These are phyloP conservation scores for Talaromyces islandicus DNA, from an alignment of 2,329 filamentous ascomycete species.

Conservation along the genomic window DNA sequence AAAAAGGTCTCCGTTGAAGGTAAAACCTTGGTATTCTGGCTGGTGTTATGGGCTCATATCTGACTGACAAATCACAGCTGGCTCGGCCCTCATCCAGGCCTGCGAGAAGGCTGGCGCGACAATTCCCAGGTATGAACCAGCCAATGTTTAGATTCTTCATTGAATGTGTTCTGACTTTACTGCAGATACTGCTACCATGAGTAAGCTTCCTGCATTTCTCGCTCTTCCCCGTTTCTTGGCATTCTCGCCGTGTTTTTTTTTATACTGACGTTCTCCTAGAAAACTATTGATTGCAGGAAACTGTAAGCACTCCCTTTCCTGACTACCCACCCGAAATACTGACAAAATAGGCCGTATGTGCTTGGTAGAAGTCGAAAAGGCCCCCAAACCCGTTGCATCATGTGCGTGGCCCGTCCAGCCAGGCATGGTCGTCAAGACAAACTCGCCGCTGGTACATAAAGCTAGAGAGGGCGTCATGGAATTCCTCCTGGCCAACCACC, in stretches of 20 bases:
- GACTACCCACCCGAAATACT: conserved; percentile 2
- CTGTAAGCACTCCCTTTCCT: conserved; percentile 47
- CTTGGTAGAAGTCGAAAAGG: conserved; percentile 92
- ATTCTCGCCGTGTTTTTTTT: background rate
- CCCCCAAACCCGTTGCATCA: conserved; percentile 94
- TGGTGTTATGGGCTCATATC: background rate
- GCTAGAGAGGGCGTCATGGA: conserved; percentile 99
- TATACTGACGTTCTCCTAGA: conserved; percentile 44
- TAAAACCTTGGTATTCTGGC: conserved; percentile 37
- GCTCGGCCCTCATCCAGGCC: conserved; percentile 94
- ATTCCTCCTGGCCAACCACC: conserved; percentile 93
- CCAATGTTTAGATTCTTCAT: background rate
- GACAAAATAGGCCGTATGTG: conserved; percentile 71
- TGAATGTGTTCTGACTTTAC: conserved; percentile 1
- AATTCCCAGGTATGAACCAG: conserved; percentile 65
- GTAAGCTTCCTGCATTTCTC: conserved; percentile 47
- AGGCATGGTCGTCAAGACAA: conserved; percentile 98
- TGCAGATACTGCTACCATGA: conserved; percentile 96
- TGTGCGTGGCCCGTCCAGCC: conserved; percentile 98
- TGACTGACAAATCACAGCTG: conserved; percentile 54
- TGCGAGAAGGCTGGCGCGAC: conserved; percentile 95
- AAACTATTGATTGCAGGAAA: conserved; percentile 99
- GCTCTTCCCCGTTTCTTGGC: conserved; percentile 12
- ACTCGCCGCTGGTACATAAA: conserved; percentile 94
- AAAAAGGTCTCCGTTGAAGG: conserved; percentile 98